phyloP scores from a whole-genome alignment of 23 red algal genomes.

The Agarophyton chilense region DNA sequence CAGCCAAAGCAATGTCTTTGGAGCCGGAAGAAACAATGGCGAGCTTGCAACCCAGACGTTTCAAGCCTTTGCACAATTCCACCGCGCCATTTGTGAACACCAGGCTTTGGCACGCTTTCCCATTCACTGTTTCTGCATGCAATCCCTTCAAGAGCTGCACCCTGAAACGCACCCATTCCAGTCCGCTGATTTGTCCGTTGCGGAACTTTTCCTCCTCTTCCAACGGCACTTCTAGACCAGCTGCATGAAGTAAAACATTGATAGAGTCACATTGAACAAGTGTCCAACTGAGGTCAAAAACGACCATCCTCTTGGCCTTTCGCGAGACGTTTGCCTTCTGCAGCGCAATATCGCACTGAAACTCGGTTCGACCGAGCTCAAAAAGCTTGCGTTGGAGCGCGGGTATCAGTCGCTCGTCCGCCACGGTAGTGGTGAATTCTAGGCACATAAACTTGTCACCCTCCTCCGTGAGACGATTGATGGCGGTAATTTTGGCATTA shows the following conservation, averaged over 20 bases:
- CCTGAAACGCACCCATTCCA: conserved; percentile 53
- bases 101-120: conserved; percentile 15
- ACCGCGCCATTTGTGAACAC: conserved; percentile 84
- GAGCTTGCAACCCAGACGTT: conserved; percentile 80
- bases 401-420: neutral
- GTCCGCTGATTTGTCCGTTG: conserved; percentile 15
- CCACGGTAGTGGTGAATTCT: conserved; percentile 48
- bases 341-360: conserved; percentile 81
- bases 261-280: conserved; percentile 88
- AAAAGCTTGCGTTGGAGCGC: conserved; percentile 32
- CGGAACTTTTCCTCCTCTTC: conserved; percentile 13
- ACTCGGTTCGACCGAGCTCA: conserved; percentile 49
- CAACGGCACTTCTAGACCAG: neutral
- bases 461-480: conserved; percentile 59
- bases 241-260: conserved; percentile 76
- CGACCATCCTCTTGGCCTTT: conserved; percentile 94
- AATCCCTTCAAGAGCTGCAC: conserved; percentile 38
- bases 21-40: conserved; percentile 88
- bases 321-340: conserved; percentile 73
- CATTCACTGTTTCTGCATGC: neutral
- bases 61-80: conserved; percentile 81
- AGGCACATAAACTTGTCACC: conserved; percentile 67
- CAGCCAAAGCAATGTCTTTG: conserved; percentile 68
- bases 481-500: conserved; percentile 39
- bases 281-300: conserved; percentile 98